phyloP scores from a whole-genome alignment of 805 yeast genomes.

The Kregervanrija delftensis region DNA sequence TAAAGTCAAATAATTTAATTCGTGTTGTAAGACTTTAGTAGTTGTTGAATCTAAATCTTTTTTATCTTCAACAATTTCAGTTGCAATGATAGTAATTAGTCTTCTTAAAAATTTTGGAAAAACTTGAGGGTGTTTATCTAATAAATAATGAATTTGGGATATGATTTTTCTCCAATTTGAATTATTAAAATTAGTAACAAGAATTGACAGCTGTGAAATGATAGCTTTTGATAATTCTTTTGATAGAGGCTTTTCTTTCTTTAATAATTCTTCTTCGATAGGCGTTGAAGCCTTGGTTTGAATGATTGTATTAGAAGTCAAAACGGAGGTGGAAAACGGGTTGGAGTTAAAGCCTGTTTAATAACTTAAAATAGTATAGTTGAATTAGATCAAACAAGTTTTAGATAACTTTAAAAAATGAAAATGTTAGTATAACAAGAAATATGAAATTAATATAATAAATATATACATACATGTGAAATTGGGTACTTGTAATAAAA shows the following conservation, averaged over 20 bases:
- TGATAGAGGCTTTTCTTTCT: constrained; percentile 7
- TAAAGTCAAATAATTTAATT: constrained; percentile 19
- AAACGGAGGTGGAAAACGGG: constrained; percentile 1
- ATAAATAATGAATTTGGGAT: constrained; percentile 41
- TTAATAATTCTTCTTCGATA: constrained; percentile 1
- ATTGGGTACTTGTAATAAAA: too few relatives aligned
- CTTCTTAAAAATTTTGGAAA: constrained; percentile 27
- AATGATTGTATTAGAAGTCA: constrained; percentile 13
- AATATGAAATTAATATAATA: too few relatives aligned
- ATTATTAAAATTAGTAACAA: constrained; percentile 37
- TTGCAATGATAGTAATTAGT: constrained; percentile 23
- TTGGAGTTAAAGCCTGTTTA: too few relatives aligned
- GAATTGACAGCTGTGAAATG: constrained; percentile 46
- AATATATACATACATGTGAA: too few relatives aligned
- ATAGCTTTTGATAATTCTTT: constrained; percentile 26
- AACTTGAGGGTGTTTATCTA: constrained; percentile 30
- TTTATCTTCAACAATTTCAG: constrained; percentile 16
- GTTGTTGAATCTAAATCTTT: constrained; percentile 13
- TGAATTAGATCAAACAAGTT: too few relatives aligned
- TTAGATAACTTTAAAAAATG: too few relatives aligned
- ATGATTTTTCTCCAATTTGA: constrained; percentile 33
- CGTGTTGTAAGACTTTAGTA: constrained; percentile 17
- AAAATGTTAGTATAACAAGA: too few relatives aligned
- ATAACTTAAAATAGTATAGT: too few relatives aligned
- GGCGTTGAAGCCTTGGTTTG: constrained; percentile 20